Evolutionary conservation across 768 basidiomycete species (phyloP).

Genomic region (Collybiopsis luxurians): DNA sequence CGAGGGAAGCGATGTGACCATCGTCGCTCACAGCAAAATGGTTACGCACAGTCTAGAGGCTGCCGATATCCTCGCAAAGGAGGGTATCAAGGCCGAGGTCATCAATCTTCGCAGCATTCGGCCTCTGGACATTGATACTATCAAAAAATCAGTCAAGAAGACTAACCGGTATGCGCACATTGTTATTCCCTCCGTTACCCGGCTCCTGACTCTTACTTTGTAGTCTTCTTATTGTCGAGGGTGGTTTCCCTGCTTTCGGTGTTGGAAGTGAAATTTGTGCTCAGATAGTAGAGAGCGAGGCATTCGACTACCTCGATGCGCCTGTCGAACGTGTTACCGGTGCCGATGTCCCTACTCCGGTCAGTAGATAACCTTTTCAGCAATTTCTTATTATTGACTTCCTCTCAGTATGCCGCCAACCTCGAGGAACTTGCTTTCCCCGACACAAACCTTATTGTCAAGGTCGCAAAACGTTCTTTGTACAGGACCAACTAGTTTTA

Average conservation of each 20-base stretch:
- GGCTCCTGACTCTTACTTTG: constrained; percentile 6
- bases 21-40: constrained; percentile 99
- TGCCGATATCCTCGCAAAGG: constrained; percentile 89
- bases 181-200: background rate
- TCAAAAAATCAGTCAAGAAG: constrained; percentile 97
- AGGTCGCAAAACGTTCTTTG: constrained; percentile 91
- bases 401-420: constrained; percentile 77
- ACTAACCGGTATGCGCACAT: constrained; percentile 73
- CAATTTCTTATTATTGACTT: constrained; percentile 7
- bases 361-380: constrained; percentile 35
- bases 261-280: constrained; percentile 99
- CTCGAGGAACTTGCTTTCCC: constrained; percentile 94
- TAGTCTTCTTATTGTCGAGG: constrained; percentile 92
- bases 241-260: constrained; percentile 98
- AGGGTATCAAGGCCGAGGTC: constrained; percentile 96
- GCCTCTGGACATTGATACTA: constrained; percentile 96
- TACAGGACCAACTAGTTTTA: constrained; percentile 77
- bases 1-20: constrained; percentile 88
- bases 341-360: constrained; percentile 96
- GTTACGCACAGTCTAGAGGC: constrained; percentile 94
- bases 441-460: constrained; percentile 84
- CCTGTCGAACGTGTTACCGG: constrained; percentile 98
- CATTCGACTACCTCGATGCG: constrained; percentile 97
- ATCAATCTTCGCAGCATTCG: constrained; percentile 96
- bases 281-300: constrained; percentile 95